These are phyloP conservation scores for Ceratocystis diversiconidia DNA, from an alignment of 2,329 filamentous ascomycete genomes.

Conservation along the genomic window DNA sequence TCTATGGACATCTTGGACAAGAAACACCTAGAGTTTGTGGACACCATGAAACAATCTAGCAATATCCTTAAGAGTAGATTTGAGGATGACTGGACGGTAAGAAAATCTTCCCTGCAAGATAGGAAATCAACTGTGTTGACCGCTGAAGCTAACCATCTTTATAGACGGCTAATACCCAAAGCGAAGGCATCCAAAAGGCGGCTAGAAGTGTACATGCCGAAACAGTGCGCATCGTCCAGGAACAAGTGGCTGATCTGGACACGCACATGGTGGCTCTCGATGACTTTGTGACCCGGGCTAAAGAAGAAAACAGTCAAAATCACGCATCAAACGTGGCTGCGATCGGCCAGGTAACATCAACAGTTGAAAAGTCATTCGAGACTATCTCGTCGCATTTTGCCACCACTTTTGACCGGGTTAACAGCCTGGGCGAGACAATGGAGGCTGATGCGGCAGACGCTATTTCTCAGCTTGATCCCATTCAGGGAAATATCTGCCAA, in stretches of 20 bases:
- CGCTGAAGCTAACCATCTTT: constrained; percentile 20
- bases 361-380: constrained; percentile 56
- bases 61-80: constrained; percentile 69
- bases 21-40: constrained; percentile 53
- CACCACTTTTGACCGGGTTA: constrained; percentile 52
- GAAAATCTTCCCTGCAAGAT: constrained; percentile 21
- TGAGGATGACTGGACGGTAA: constrained; percentile 71
- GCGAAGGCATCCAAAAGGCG: constrained; percentile 66
- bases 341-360: constrained; percentile 49
- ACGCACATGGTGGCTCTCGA: constrained; percentile 83
- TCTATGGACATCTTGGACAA: constrained; percentile 63
- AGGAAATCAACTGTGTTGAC: background rate
- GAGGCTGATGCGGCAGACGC: constrained; percentile 44
- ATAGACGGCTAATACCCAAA: constrained; percentile 62
- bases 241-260: constrained; percentile 75
- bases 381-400: constrained; percentile 58
- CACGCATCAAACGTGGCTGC: constrained; percentile 55
- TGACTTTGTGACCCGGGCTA: constrained; percentile 73
- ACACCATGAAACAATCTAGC: constrained; percentile 56
- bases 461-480: constrained; percentile 44
- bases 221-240: constrained; percentile 77
- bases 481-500: constrained; percentile 46
- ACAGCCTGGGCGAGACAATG: constrained; percentile 55
- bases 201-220: constrained; percentile 81
- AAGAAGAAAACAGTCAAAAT: constrained; percentile 64